Evolutionary conservation across 495 filamentous ascomycete genomes (phyloP), one percentile per base, ranked within the genome.

Genomic region (Barbatosphaeria neglecta): DNA sequence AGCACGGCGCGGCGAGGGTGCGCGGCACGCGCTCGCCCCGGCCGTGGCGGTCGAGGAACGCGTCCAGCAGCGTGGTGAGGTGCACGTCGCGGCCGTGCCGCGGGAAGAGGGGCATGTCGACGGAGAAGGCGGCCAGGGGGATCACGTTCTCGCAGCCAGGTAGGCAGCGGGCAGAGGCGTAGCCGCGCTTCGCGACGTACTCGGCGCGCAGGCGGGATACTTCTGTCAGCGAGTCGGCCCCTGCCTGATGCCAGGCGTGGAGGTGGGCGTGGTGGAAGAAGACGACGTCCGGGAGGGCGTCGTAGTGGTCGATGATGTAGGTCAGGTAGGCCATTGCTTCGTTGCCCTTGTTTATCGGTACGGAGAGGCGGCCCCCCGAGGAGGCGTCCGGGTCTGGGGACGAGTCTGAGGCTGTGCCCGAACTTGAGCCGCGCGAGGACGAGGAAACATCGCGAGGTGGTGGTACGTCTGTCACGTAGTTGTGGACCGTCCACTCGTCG

Each of bases 261-360:
- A 66, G 63, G 39, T 71, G 59, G 24, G 66, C 65, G 56, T 78
- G 75, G 44, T 74, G 69, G 54, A 80, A 78, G 43, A 78, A 65
- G 44, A 74, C 69, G 8, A 72, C 50, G 19, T 76, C 69, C 10
- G 75, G 74, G 11, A 80, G 68, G 40, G 60, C 53, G 31, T 75
- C 58, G 56, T 80, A 80, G 47, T 76, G 60, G 47, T 75, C 73
- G 48, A 79, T 76, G 17, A 80, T 77, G 56, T 78, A 79, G n/a
- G 74, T 75, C 50, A 78, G 59, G 58, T 76, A 80, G 0, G 72
- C 74, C 71, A 78, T 77, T 16, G 74, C 74, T 53, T 80, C 76
- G 44, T 73, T 64, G 7, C 76, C 76, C 53, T 80, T 78, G 52
- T 78, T 77, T 19, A 52, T 43, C 2, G 63, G 41, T 35, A 76